Evolutionary conservation across 2,329 filamentous ascomycete species (phyloP), one percentile per base, ranked within the genome.

Genomic region (Ophiostoma pallidulum): DNA sequence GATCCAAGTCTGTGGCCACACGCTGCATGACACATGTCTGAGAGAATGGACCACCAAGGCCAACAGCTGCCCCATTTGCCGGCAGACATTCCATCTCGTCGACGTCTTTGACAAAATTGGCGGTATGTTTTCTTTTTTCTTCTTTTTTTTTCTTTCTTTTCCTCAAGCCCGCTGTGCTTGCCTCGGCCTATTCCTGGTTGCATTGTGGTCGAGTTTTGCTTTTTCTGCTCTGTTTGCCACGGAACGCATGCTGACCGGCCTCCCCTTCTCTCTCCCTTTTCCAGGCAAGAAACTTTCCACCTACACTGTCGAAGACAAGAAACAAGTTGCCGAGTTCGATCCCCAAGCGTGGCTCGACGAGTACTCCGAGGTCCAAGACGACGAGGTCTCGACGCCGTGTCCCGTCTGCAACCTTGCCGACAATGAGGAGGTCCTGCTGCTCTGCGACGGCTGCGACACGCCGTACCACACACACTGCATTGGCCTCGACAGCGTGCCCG

Each of bases 41-140:
- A 84, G 85, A 58, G 87, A 89, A 57, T 98, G 92, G 92, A 88
- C 91, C 39, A 87, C 94, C 67, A 85, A 94, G 64, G 91, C 92
- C 54, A 98, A 97, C 67, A 96, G 90, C 63, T 98, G 92, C 66
- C 92, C 92, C 39, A 95, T 98, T 65, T 98, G 92, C 68, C 86
- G 92, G 57, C 85, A 87, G 59, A 80, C 77, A 54, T 97, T 98
- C 71, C 91, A 97, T 66, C 70, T 84, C 58, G 90, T 98, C 56
- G 81, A 92, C 62, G 81, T 98, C 52, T 84, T 84, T 64, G 80
- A 85, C 60, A 79, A 75, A 56, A 69, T 89, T 59, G 85, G 87
- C 73, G 87, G 88, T 92, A 37, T 8, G 52, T 53, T 6, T 22
- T 24, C 10, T 16, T 26, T 22, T 38, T 35, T 12, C 35, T 41